Conservation (phyloP, 1,284 basidiomycete genomes). For the Naganishia sp. region DNA sequence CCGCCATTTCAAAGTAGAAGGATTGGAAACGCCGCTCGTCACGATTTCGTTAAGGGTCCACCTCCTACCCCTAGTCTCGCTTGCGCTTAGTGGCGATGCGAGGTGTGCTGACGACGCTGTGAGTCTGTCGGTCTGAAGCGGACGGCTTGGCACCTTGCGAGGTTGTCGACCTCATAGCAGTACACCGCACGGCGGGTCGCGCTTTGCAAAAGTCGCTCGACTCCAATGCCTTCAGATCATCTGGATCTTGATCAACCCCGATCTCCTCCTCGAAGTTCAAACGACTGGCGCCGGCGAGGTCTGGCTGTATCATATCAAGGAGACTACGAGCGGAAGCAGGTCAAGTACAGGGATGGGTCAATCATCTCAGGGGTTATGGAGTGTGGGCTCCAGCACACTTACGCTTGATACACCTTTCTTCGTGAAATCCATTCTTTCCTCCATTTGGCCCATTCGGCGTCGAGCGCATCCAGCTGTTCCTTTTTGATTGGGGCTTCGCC, state of each 20-base stretch:
- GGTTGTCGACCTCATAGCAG: neutral
- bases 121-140: neutral
- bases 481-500: conserved; percentile 30
- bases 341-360: neutral
- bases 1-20: too few species aligned
- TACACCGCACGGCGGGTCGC: neutral
- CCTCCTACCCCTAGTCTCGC: neutral
- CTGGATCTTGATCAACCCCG: conserved; percentile 47
- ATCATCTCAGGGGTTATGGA: neutral
- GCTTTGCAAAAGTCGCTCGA: conserved; percentile 47
- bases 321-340: conserved; percentile 35
- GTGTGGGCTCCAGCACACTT: neutral
- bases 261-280: conserved; percentile 47
- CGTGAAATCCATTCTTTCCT: conserved; percentile 50
- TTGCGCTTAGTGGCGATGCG: conserved; percentile 3
- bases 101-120: neutral
- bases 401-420: conserved; percentile 51
- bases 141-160: neutral
- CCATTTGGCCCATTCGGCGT: conserved; percentile 49
- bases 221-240: conserved; percentile 45
- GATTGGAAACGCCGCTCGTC: neutral
- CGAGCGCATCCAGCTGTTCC: conserved; percentile 47
- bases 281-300: conserved; percentile 36
- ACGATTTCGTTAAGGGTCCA: neutral
- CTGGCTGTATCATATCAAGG: conserved; percentile 42